Percentiles rank a stretch among this genome's conserved stretches.
These are phyloP conservation scores for Odontarrhena argentea DNA, from an alignment of 345 rosid species.

Conservation along the genomic window DNA sequence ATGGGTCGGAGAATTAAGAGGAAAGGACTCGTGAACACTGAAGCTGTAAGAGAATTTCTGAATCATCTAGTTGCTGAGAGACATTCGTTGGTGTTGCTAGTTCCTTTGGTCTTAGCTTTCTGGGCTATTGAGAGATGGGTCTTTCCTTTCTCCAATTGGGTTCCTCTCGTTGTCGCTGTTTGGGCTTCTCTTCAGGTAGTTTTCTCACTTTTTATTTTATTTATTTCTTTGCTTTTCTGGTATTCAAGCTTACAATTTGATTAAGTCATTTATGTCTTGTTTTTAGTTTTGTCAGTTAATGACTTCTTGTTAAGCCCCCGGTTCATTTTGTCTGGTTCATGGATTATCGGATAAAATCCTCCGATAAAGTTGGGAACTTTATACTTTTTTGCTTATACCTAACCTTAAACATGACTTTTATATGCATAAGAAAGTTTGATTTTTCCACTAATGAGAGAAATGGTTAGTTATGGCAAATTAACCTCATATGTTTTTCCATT, in stretches of 20 bases:
- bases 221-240: slow-evolving; percentile 11
- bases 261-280: neutral
- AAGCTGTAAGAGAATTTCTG: slow-evolving; percentile 53
- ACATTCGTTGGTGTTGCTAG: slow-evolving; percentile 57
- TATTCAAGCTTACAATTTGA: neutral
- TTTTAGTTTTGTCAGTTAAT: neutral
- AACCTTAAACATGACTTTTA: slow-evolving; percentile 10
- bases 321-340: neutral
- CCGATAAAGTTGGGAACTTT: slow-evolving; percentile 36
- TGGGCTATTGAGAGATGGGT: slow-evolving; percentile 93
- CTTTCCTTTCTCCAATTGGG: slow-evolving; percentile 87
- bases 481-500: neutral
- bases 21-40: slow-evolving; percentile 46
- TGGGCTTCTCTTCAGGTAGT: slow-evolving; percentile 89
- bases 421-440: slow-evolving; percentile 12
- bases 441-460: slow-evolving; percentile 1
- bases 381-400: slow-evolving; percentile 23
- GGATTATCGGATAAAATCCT: slow-evolving; percentile 4
- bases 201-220: neutral
- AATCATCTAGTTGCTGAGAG: slow-evolving; percentile 62
- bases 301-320: slow-evolving; percentile 20
- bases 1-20: slow-evolving; percentile 55
- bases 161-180: slow-evolving; percentile 82
- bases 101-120: slow-evolving; percentile 61
- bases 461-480: slow-evolving; percentile 7